Evolutionary conservation across 306 rosid genomes (phyloP), one percentile per base, ranked within the genome.

Genomic region (Malus fusca): DNA sequence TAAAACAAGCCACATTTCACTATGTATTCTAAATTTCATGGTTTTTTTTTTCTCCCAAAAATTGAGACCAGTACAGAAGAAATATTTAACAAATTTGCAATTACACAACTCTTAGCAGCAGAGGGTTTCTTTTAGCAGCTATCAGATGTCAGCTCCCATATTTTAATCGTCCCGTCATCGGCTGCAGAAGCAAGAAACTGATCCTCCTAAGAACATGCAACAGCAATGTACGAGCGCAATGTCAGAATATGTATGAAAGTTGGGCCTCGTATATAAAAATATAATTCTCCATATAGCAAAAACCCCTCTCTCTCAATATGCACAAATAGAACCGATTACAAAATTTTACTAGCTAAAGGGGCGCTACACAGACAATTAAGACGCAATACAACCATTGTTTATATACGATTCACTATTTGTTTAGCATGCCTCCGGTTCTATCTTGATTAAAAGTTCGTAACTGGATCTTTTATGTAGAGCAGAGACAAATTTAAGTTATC

Each of bases 161-260:
- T 82, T 87, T 87, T 92, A 81, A 96, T 78, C 5, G 90, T 85
- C 72, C 97, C 99, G 42, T 90, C 99, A 76, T 92, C 99, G 22
- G 97, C 88, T 14, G 93, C 91, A 58, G 97, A 90, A 77, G 97
- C 99, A 70, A 96, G 88, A 17, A 88, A 77, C 74, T 80, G 88
- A 78, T 88, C 82, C 81, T 92, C 97, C 99, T 96, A 77, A 71
- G 44, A 28, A 56, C 33, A 35, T 33, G 8, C 25, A 68, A 73
- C 52, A 83, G 26, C 67, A 78, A 46, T 25, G 63, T 42, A 73
- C 26, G 23, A 51, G 46, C 17, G 17, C 52, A 65, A 12, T 58
- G 72, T 79, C 10, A 40, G 44, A 30, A 8, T 22, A 46, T 37
- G 5, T 21, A 11, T 14, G 40, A 51, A 75, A 42, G 71, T 23